Evolutionary conservation across 352 stramenopile species (phyloP), one percentile per base, ranked within the genome.

Genomic region (Phytophthora cryptogea): DNA sequence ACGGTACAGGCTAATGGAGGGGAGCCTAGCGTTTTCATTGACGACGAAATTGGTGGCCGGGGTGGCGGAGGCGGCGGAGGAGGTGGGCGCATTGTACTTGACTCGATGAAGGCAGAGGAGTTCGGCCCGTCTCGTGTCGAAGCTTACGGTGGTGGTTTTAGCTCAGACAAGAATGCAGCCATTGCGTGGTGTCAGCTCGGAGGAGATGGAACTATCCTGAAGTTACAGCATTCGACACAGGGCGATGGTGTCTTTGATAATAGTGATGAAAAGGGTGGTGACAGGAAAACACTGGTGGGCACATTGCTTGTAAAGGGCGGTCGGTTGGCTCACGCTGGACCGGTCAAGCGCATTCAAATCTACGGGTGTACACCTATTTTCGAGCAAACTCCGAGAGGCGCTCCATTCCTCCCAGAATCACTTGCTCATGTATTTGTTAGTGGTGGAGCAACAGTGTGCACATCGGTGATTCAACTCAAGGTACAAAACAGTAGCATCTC

Each of bases 341-440:
- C 80, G 11, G 68, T 76, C 3, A 89, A 86, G 48, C 76, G 79
- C 1, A 76, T 90, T 26, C 76, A 80, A 52, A 83, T 91, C 44
- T 92, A 88, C 53, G 82, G 82, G 13, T 94, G 85, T 66, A 91
- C 85, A 11, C 77, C 82, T 13, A 80, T 94, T 17, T 94, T 85
- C 36, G 53, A 85, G 32, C 20, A 72, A 37, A 88, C 78, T 0
- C 71, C 72, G 0, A 70, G 71, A 46, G 72, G 68, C 23, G 67
- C 74, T 3, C 58, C 47, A 11, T 94, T 94, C 41, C 28, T 94
- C 6, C 85, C 82, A 5, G 55, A 70, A 27, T 77, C 75, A 14
- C 62, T 88, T 40, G 76, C 62, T 0, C 74, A 89, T 52, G 53
- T 91, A n/a, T 86, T 89, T 39, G 67, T 92, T 7, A 92, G 65